phyloP scores from a whole-genome alignment of 1,284 basidiomycete species.

The Ganoderma leucocontextum region DNA sequence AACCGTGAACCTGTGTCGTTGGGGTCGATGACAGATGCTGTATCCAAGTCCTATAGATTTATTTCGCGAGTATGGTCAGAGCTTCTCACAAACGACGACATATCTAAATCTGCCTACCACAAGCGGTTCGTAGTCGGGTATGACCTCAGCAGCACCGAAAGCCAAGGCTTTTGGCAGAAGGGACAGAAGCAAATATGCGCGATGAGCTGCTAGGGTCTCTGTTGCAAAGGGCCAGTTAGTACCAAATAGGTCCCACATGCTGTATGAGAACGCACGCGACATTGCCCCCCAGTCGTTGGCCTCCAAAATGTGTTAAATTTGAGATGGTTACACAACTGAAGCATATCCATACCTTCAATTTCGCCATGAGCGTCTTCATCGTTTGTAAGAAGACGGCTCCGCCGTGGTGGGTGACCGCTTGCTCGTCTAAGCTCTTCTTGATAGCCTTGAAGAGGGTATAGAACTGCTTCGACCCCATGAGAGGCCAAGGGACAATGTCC shows the following conservation, averaged over 20 bases:
- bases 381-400: slow-evolving; percentile 64
- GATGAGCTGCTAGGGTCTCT: slow-evolving; percentile 67
- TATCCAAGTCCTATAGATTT: slow-evolving; percentile 56
- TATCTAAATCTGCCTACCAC: slow-evolving; percentile 47
- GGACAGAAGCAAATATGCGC: slow-evolving; percentile 52
- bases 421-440: slow-evolving; percentile 55
- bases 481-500: slow-evolving; percentile 70
- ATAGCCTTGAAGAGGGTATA: slow-evolving; percentile 59
- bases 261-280: slow-evolving; percentile 52
- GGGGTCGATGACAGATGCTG: slow-evolving; percentile 47
- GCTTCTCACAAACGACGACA: background rate
- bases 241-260: background rate
- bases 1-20: slow-evolving; percentile 48
- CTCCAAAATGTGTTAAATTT: slow-evolving; percentile 41
- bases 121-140: slow-evolving; percentile 55
- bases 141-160: slow-evolving; percentile 54
- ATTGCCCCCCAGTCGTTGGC: slow-evolving; percentile 71
- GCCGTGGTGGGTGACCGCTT: slow-evolving; percentile 54
- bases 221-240: background rate
- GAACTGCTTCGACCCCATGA: slow-evolving; percentile 68
- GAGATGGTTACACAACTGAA: background rate
- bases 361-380: slow-evolving; percentile 72
- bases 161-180: slow-evolving; percentile 55
- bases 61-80: background rate
- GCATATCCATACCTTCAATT: slow-evolving; percentile 58